Evolutionary conservation across 768 basidiomycete species (phyloP).

Genomic region (Russula foetens): DNA sequence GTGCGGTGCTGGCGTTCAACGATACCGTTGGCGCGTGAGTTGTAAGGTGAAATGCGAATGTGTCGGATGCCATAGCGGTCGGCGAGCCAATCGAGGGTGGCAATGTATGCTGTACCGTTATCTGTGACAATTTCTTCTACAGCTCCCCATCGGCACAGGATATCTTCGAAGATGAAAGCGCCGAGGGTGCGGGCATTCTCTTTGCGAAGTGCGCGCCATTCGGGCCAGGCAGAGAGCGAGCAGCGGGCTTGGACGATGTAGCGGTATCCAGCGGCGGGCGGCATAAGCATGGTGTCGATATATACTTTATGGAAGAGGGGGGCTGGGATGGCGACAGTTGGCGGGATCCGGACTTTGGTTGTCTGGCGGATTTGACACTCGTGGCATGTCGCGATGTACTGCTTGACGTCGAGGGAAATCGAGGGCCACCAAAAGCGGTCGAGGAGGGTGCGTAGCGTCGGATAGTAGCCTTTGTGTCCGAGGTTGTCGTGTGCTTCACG

Average conservation of each 20-base stretch:
- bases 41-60: constrained; percentile 36
- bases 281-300: too few species aligned
- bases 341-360: background rate
- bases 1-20: constrained; percentile 26
- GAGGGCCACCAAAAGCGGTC: background rate
- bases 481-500: background rate
- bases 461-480: background rate
- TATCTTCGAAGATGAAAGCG: constrained; percentile 31
- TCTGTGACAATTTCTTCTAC: too few species aligned
- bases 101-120: too few species aligned
- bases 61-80: constrained; percentile 28
- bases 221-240: too few species aligned
- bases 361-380: background rate
- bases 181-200: constrained; percentile 15
- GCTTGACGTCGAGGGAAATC: background rate
- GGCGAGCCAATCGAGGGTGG: too few species aligned
- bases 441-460: background rate
- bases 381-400: background rate
- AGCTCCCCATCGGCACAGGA: constrained; percentile 29
- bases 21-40: constrained; percentile 33
- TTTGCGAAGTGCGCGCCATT: too few species aligned
- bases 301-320: too few species aligned
- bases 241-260: too few species aligned
- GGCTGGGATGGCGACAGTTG: too few species aligned
- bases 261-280: too few species aligned